Evolutionary conservation across 2,329 filamentous ascomycete genomes (phyloP), one percentile per base, ranked within the genome.

Genomic region (Apiospora aurea): DNA sequence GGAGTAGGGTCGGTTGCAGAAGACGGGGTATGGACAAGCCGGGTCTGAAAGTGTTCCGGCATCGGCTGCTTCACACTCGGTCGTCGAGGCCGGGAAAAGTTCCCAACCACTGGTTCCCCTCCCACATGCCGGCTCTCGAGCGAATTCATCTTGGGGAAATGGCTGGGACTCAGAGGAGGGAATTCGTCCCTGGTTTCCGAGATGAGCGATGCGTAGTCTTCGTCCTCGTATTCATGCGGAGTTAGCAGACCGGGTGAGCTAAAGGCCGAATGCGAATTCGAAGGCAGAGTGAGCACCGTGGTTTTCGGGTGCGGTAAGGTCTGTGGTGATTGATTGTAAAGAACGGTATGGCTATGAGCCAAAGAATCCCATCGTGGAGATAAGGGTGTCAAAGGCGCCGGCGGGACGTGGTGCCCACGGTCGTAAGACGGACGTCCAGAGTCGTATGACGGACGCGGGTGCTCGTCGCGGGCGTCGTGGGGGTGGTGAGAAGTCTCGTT

Each of bases 31-130:
- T 70, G 70, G 69, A 76, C 74, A n/a, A 77, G 78, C 64, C 79
- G 80, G 49, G 79, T 75, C 66, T 79, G 81, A 72, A 77, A 73
- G 64, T 78, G 75, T 44, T 85, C 83, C 68, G 78, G 76, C 64
- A 80, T 78, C 69, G 82, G 78, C 73, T 86, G 85, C 71, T 83
- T 84, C 73, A 88, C 83, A 78, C 88, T 90, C 51, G 83, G 81
- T 73, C 88, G 88, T 72, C 88, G 83, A 57, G 88, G 88, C 51
- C 88, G 84, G n/a, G 88, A 90, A 78, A 90, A 90, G 79, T 90
- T 90, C 76, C 86, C 86, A 66, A 88, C 82, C 66, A 79, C 77
- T 75, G 82, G 80, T 67, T 83, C 81, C 69, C 75, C 75, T 11
- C 72, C 76, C 43, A 74, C 71, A 67, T 75, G 75, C 34, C 77